A percentile compares a stretch with the other conserved stretches of the same genome.
These are phyloP conservation scores for Cucurbita argyrosperma DNA, from an alignment of 306 rosid species.

Conservation along the genomic window DNA sequence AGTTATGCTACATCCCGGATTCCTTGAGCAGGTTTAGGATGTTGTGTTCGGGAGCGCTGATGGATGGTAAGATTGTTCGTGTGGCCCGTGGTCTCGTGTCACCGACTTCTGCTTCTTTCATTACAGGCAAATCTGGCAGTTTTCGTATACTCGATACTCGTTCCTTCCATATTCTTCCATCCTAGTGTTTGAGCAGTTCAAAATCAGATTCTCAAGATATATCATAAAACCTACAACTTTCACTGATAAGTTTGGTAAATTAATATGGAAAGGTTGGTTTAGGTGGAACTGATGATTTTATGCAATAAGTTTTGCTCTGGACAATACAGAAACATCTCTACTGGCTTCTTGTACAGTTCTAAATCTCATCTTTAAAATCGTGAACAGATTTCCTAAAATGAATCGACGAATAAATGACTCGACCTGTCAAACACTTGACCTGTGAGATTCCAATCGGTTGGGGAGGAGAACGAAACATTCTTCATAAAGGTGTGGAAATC, in stretches of 20 bases:
- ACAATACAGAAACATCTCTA: not conserved
- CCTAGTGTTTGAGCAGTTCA: conserved; percentile 31
- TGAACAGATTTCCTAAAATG: not conserved
- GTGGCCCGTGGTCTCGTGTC: conserved; percentile 31
- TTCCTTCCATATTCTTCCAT: conserved; percentile 95
- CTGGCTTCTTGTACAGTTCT: not conserved
- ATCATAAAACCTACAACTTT: conserved; percentile 12
- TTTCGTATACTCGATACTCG: conserved; percentile 54
- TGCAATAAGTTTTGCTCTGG: not conserved
- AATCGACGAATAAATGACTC: not conserved
- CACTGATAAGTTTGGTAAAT: not conserved
- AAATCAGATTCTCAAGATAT: conserved; percentile 4
- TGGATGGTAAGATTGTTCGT: conserved; percentile 62
- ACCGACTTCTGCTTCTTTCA: conserved; percentile 54
- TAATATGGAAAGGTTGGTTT: not conserved
- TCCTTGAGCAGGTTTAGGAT: conserved; percentile 77
- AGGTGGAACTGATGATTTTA: not conserved
- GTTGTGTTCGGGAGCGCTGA: conserved; percentile 88
- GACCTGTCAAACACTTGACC: not conserved
- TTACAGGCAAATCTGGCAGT: conserved; percentile 60
- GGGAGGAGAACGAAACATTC: too few relatives aligned
- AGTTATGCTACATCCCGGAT: conserved; percentile 44
- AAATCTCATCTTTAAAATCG: not conserved
- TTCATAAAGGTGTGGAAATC: too few relatives aligned
- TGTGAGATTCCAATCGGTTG: too few relatives aligned